phyloP scores from a whole-genome alignment of 2,329 filamentous ascomycete genomes.

The Aspergillus caelatus region DNA sequence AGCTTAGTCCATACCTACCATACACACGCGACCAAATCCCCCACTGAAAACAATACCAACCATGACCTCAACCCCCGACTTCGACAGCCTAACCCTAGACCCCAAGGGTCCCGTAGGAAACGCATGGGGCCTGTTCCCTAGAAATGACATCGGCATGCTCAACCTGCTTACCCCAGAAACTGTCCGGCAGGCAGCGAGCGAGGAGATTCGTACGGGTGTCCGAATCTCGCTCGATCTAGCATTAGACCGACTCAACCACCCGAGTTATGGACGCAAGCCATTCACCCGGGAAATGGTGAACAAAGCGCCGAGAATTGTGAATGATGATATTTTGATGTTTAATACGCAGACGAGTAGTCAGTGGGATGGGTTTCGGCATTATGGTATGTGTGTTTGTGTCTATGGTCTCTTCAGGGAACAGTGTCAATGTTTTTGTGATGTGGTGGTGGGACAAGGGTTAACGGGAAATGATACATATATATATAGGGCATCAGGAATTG shows the following conservation, averaged over 20 bases:
- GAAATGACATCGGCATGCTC: slow-evolving; percentile 58
- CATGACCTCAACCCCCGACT: slow-evolving; percentile 28
- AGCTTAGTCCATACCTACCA: not conserved
- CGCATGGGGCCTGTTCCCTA: slow-evolving; percentile 58
- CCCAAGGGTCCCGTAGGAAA: slow-evolving; percentile 56
- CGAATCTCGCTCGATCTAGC: slow-evolving; percentile 63
- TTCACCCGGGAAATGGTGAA: slow-evolving; percentile 59
- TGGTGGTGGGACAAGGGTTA: not conserved
- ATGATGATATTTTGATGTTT: slow-evolving; percentile 63
- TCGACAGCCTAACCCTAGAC: slow-evolving; percentile 54
- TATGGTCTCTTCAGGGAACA: not conserved
- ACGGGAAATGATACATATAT: not conserved
- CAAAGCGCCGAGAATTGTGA: slow-evolving; percentile 56
- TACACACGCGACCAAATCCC: not conserved
- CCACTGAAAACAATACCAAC: not conserved
- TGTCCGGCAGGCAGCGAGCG: slow-evolving; percentile 43
- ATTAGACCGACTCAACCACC: slow-evolving; percentile 55
- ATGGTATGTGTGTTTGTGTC: slow-evolving; percentile 20
- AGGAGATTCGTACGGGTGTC: slow-evolving; percentile 46
- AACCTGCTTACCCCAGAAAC: slow-evolving; percentile 57
- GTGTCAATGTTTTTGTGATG: slow-evolving; percentile 5
- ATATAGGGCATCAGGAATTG: slow-evolving; percentile 44
- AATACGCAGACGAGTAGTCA: slow-evolving; percentile 63
- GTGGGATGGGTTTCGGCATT: slow-evolving; percentile 49
- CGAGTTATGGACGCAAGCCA: slow-evolving; percentile 59